These are phyloP conservation scores for Spathaspora boniae DNA, from an alignment of 805 yeast genomes.

Conservation along the genomic window DNA sequence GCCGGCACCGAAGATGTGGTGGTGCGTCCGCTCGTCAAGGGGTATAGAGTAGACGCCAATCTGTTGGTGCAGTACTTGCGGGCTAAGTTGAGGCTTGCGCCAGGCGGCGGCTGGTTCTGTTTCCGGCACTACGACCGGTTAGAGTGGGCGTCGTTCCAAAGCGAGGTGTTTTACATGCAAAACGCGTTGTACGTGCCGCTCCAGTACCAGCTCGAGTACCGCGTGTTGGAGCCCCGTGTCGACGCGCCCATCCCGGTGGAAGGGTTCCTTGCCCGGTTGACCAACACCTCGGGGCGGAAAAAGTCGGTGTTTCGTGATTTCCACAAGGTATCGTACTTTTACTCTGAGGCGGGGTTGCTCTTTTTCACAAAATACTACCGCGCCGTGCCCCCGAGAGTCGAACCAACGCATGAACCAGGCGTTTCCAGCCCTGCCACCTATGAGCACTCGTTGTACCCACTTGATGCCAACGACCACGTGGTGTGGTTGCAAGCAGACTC, in stretches of 20 bases:
- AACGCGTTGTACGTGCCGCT: slow-evolving; percentile 19
- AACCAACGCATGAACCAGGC: no score
- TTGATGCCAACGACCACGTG: slow-evolving; percentile 51
- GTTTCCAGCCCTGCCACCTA: slow-evolving; percentile 35
- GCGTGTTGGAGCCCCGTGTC: slow-evolving; percentile 26
- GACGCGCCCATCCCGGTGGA: slow-evolving; percentile 74
- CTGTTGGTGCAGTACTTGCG: slow-evolving; percentile 9
- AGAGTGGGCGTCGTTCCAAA: slow-evolving; percentile 43
- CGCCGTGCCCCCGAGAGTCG: slow-evolving; percentile 55
- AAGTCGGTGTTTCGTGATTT: slow-evolving; percentile 35
- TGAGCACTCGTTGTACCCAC: slow-evolving; percentile 51
- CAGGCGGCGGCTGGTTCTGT: slow-evolving; percentile 42
- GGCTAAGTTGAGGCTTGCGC: slow-evolving; percentile 21
- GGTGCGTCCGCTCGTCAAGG: not conserved
- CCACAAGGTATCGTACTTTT: slow-evolving; percentile 59
- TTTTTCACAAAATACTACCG: slow-evolving; percentile 52
- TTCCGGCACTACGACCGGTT: slow-evolving; percentile 68
- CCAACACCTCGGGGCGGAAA: slow-evolving; percentile 46
- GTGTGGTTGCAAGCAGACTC: slow-evolving; percentile 60
- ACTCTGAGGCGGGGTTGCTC: slow-evolving; percentile 57
- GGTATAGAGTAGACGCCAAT: slow-evolving; percentile 5
- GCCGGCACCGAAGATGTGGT: slow-evolving; percentile 14
- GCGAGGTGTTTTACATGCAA: slow-evolving; percentile 26
- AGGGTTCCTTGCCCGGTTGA: slow-evolving; percentile 67
- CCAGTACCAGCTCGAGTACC: slow-evolving; percentile 52